Percentiles rank a stretch among this genome's conserved stretches.
Conservation (phyloP, 495 filamentous ascomycete species). For the Daldinia bambusicola region DNA sequence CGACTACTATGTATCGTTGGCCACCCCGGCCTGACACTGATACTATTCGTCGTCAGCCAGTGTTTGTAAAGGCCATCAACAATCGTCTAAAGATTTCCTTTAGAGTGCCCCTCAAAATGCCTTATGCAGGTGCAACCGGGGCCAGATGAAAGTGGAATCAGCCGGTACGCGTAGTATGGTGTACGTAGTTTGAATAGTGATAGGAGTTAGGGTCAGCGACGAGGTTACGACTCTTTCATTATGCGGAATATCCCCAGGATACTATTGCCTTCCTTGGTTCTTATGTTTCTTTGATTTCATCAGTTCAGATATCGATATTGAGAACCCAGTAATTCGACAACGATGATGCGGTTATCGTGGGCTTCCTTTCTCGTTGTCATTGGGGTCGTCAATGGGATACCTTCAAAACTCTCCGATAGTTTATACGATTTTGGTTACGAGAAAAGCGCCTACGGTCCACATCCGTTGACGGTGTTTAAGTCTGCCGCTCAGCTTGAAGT, state of each 20-base stretch:
- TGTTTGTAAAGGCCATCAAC: conserved; percentile 18
- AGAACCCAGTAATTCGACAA: not conserved
- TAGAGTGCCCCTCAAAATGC: not conserved
- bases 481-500: conserved; percentile 50
- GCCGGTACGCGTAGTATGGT: conserved; percentile 19
- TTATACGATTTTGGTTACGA: conserved; percentile 48
- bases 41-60: conserved; percentile 24
- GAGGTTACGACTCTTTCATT: not conserved
- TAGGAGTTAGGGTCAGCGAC: not conserved
- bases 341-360: conserved; percentile 27
- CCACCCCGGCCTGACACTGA: not conserved
- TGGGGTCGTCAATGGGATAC: conserved; percentile 19
- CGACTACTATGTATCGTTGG: not conserved
- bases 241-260: conserved; percentile 12
- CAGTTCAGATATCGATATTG: not conserved
- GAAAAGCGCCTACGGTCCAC: conserved; percentile 51
- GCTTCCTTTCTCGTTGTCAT: conserved; percentile 20
- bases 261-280: conserved; percentile 6
- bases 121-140: not conserved
- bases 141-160: not conserved
- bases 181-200: not conserved
- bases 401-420: conserved; percentile 9
- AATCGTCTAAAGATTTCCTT: not conserved
- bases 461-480: conserved; percentile 54
- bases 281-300: too few species aligned